Evolutionary conservation across 2,329 filamentous ascomycete species (phyloP).

Genomic region (Aspergillus sp.): DNA sequence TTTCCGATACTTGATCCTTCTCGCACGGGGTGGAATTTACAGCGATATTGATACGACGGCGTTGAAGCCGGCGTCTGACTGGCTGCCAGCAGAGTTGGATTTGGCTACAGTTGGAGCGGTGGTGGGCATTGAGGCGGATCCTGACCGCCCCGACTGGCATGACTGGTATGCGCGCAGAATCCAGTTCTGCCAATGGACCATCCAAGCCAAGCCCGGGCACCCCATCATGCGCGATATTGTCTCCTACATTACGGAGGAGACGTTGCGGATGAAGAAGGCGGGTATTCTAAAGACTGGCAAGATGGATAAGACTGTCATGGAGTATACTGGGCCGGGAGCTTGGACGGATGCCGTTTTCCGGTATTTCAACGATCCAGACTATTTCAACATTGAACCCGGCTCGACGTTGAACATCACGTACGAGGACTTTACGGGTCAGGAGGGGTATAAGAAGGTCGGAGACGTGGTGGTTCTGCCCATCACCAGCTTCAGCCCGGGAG

Average conservation of each 20-base stretch:
- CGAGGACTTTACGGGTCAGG: conserved; percentile 87
- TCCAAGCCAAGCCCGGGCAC: conserved; percentile 92
- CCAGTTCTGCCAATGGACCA: conserved; percentile 99
- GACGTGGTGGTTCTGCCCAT: conserved; percentile 94
- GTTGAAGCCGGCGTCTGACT: conserved; percentile 78
- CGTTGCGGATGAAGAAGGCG: conserved; percentile 69
- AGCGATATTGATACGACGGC: conserved; percentile 90
- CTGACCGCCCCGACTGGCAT: conserved; percentile 87
- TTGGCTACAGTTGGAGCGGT: conserved; percentile 79
- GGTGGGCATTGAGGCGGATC: conserved; percentile 94
- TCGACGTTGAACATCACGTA: conserved; percentile 77
- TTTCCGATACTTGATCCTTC: conserved; percentile 73
- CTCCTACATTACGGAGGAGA: conserved; percentile 78
- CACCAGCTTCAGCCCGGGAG: conserved; percentile 94
- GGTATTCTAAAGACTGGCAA: conserved; percentile 65
- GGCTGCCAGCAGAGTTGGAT: conserved; percentile 79
- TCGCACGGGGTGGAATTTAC: conserved; percentile 81
- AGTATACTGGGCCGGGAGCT: conserved; percentile 89
- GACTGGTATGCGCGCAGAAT: conserved; percentile 96
- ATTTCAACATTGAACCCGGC: conserved; percentile 72
- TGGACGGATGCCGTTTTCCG: conserved; percentile 93
- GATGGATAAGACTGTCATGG: conserved; percentile 74
- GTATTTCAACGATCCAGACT: conserved; percentile 89
- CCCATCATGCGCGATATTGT: conserved; percentile 88
- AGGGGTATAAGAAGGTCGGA: conserved; percentile 78